Conservation (phyloP, 179 eudicot species). For the Actinidia arguta region DNA sequence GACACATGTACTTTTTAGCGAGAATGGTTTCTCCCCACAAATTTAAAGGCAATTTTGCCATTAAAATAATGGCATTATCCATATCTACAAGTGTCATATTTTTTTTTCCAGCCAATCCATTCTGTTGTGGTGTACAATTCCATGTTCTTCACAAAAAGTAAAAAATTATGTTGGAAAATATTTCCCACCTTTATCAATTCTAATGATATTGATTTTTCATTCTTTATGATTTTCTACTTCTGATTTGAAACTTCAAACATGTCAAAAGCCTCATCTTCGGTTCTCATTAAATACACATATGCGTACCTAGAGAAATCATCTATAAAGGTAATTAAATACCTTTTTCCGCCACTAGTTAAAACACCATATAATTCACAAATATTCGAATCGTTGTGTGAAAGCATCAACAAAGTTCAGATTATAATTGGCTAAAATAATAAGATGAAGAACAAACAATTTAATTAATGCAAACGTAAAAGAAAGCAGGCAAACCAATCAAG, state of each 20-base stretch:
- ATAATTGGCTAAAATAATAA: too few relatives aligned
- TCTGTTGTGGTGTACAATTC: neutral
- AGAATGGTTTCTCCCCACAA: neutral
- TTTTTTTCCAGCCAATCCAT: neutral
- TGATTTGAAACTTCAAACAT: neutral
- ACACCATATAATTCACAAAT: constrained; percentile 7
- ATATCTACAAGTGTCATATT: neutral
- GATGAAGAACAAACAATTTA: too few relatives aligned
- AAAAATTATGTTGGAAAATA: neutral
- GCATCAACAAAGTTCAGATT: too few relatives aligned
- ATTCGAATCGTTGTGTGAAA: too few relatives aligned
- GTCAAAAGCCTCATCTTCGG: neutral
- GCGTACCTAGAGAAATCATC: neutral
- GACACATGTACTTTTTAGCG: neutral
- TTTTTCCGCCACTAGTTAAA: neutral
- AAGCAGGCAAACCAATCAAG: too few relatives aligned
- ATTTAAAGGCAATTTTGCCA: neutral
- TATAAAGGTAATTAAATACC: neutral
- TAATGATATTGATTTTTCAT: neutral
- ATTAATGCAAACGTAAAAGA: too few relatives aligned
- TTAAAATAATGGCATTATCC: neutral
- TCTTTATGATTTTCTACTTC: neutral
- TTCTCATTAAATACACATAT: neutral
- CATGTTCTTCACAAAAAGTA: neutral
- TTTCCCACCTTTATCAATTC: neutral